Conservation (phyloP, 1,284 basidiomycete genomes). For the Pyrrhoderma noxium region DNA sequence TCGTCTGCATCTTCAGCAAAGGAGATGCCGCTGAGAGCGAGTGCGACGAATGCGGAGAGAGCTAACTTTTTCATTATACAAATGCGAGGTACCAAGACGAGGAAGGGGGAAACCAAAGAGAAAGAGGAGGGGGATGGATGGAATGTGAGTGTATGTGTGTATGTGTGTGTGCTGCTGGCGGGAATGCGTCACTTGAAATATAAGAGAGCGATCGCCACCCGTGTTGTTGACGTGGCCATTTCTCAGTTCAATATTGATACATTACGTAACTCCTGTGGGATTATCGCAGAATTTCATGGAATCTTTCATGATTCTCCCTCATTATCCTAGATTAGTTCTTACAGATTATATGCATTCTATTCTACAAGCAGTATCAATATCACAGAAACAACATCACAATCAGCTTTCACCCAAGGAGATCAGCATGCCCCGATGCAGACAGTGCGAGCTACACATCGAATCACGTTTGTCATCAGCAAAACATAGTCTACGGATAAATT, state of each 20-base stretch:
- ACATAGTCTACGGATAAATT: slow-evolving; percentile 21
- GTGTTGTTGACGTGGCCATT: slow-evolving; percentile 11
- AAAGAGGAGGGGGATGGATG: slow-evolving; percentile 19
- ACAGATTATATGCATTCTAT: background rate
- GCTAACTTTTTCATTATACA: slow-evolving; percentile 72
- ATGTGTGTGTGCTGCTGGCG: slow-evolving; percentile 26
- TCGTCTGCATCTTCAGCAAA: slow-evolving; percentile 37
- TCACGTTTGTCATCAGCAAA: slow-evolving; percentile 18
- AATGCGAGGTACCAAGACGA: slow-evolving; percentile 56
- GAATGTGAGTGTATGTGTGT: slow-evolving; percentile 30
- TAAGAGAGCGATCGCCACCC: background rate
- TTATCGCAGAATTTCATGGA: slow-evolving; percentile 5
- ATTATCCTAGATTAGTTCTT: too few species aligned
- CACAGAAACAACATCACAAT: slow-evolving; percentile 11
- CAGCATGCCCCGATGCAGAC: slow-evolving; percentile 85
- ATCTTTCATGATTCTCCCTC: background rate
- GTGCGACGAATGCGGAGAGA: slow-evolving; percentile 61
- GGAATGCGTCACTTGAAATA: slow-evolving; percentile 17
- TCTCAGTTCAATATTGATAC: background rate
- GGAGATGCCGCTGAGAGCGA: slow-evolving; percentile 50
- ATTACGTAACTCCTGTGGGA: slow-evolving; percentile 1
- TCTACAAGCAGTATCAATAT: background rate
- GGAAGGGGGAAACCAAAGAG: slow-evolving; percentile 18
- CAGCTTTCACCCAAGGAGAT: slow-evolving; percentile 60
- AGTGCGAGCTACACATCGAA: slow-evolving; percentile 58